Evolutionary conservation across 164 flowering plant species (phyloP).

Genomic region (grape (Vitis vinifera)): DNA sequence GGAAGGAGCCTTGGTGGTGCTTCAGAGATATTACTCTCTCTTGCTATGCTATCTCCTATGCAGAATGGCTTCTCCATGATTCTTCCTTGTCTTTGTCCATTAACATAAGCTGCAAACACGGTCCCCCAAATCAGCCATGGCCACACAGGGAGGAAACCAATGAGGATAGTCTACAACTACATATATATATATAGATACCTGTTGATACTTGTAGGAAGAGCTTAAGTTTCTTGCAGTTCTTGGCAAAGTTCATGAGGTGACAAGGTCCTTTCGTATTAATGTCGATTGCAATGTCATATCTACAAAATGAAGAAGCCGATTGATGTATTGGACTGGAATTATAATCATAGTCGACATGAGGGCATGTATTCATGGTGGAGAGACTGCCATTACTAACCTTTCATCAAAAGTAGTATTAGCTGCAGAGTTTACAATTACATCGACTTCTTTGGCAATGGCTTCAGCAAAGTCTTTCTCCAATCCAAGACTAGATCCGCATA

Average conservation of each 20-base stretch:
- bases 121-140: background rate
- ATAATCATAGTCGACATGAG: no score
- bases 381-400: constrained; percentile 42
- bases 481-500: constrained; percentile 69
- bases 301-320: background rate
- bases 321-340: no score
- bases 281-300: constrained; percentile 47
- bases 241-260: constrained; percentile 68
- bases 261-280: constrained; percentile 70
- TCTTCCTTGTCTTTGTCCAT: constrained; percentile 90
- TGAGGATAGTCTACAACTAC: no score
- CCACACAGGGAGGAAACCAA: no score
- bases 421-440: constrained; percentile 81
- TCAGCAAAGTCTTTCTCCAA: constrained; percentile 41
- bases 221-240: constrained; percentile 63
- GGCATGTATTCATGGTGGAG: no score
- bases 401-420: constrained; percentile 94
- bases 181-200: constrained; percentile 29
- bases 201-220: constrained; percentile 83
- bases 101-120: constrained; percentile 73
- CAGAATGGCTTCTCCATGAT: constrained; percentile 76
- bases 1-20: constrained; percentile 29
- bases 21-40: constrained; percentile 38
- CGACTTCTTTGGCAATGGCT: constrained; percentile 57
- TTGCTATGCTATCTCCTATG: constrained; percentile 67